Conservation (phyloP, 1,284 basidiomycete species). For the Apiotrichum mycotoxinovorans region DNA sequence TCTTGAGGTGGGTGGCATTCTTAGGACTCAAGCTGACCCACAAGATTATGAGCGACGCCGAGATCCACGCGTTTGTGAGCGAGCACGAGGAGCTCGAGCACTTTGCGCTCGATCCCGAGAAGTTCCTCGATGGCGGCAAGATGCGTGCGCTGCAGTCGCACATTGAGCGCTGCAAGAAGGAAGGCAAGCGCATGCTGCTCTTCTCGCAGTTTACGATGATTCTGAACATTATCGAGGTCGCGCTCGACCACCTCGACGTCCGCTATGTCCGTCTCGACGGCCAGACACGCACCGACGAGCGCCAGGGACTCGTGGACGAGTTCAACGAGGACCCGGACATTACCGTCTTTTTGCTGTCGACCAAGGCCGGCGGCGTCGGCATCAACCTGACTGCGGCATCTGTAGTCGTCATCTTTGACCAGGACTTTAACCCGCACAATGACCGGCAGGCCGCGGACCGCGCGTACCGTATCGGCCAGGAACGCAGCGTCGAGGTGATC, state of each 20-base stretch:
- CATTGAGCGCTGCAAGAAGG: constrained; percentile 64
- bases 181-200: constrained; percentile 79
- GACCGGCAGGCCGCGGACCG: constrained; percentile 96
- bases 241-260: constrained; percentile 71
- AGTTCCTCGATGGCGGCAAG: constrained; percentile 88
- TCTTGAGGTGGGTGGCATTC: constrained; percentile 56
- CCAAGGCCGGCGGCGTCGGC: constrained; percentile 74
- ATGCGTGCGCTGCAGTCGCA: constrained; percentile 70
- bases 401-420: constrained; percentile 94
- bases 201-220: constrained; percentile 98
- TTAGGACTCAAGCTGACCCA: constrained; percentile 24
- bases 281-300: constrained; percentile 86
- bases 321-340: constrained; percentile 94
- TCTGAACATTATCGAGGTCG: constrained; percentile 84
- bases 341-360: constrained; percentile 87
- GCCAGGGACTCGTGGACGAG: constrained; percentile 91
- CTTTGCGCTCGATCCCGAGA: constrained; percentile 68
- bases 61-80: constrained; percentile 69
- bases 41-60: constrained; percentile 88
- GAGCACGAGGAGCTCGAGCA: constrained; percentile 78
- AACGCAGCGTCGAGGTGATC: constrained; percentile 58
- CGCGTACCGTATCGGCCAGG: constrained; percentile 79
- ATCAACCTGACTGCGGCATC: constrained; percentile 89
- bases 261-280: constrained; percentile 88
- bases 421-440: constrained; percentile 85